Conservation (phyloP, 352 stramenopile species). For the Phytophthora sansomeana region DNA sequence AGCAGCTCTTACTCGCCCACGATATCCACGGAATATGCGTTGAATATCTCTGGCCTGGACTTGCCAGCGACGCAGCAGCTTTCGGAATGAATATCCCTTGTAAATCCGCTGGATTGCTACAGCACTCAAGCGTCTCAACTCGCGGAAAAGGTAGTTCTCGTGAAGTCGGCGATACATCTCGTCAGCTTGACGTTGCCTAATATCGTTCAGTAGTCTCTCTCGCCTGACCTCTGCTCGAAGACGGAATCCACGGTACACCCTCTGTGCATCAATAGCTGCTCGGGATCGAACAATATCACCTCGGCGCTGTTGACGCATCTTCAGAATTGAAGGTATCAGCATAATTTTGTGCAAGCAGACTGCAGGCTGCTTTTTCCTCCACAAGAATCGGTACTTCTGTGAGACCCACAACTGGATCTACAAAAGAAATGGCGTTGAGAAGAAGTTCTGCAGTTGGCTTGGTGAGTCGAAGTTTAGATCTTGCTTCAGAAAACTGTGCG, state of each 20-base stretch:
- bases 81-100: constrained; percentile 52
- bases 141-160: constrained; percentile 51
- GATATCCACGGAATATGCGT: constrained; percentile 59
- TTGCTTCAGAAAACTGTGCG: constrained; percentile 41
- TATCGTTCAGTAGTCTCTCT: constrained; percentile 47
- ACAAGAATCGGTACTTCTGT: neutral
- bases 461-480: constrained; percentile 48
- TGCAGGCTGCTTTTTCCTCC: neutral
- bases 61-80: constrained; percentile 41
- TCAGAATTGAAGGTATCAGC: constrained; percentile 56
- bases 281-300: constrained; percentile 28
- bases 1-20: constrained; percentile 58
- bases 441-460: constrained; percentile 58
- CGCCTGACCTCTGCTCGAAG: constrained; percentile 59
- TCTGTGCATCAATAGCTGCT: constrained; percentile 55
- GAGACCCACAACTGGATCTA: constrained; percentile 30
- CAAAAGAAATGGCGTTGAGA: constrained; percentile 56
- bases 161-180: constrained; percentile 43
- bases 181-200: constrained; percentile 63
- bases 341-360: constrained; percentile 39
- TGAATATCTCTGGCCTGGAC: constrained; percentile 52
- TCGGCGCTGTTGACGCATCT: constrained; percentile 42
- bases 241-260: constrained; percentile 63
- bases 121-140: constrained; percentile 52
- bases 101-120: constrained; percentile 68